phyloP scores from a whole-genome alignment of 1,139 yeast genomes.

The Protomyces arabidopsidicola region DNA sequence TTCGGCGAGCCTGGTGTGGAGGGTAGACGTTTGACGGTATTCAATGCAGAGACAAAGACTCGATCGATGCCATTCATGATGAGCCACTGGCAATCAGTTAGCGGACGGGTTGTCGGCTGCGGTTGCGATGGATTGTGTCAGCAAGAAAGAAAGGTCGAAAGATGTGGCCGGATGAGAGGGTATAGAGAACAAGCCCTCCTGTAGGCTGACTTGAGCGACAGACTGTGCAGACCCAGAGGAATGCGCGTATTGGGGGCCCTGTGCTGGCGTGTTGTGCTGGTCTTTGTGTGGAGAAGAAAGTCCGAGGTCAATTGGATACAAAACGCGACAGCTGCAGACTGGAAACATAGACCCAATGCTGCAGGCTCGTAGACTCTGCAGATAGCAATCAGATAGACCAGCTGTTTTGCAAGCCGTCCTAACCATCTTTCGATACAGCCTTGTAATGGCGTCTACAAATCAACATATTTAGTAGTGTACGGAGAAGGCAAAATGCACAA shows the following conservation, averaged over 20 bases:
- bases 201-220: no score
- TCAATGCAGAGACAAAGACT: constrained; percentile 73
- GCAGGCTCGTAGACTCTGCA: no score
- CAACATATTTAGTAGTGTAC: no score
- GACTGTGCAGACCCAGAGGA: no score
- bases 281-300: not conserved
- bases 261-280: not conserved
- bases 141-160: not conserved
- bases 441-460: no score
- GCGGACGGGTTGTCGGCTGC: not conserved
- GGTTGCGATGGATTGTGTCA: not conserved
- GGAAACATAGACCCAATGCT: no score
- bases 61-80: constrained; percentile 47
- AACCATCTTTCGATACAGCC: no score
- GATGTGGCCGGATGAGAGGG: no score
- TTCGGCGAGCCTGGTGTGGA: constrained; percentile 58
- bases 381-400: no score
- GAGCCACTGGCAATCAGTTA: not conserved
- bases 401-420: no score
- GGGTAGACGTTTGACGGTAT: constrained; percentile 67
- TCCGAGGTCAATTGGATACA: not conserved
- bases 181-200: no score
- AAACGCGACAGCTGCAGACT: not conserved
- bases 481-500: no score
- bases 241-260: not conserved